phyloP scores from a whole-genome alignment of 495 filamentous ascomycete genomes.

The Hypomontagnella submonticulosa region DNA sequence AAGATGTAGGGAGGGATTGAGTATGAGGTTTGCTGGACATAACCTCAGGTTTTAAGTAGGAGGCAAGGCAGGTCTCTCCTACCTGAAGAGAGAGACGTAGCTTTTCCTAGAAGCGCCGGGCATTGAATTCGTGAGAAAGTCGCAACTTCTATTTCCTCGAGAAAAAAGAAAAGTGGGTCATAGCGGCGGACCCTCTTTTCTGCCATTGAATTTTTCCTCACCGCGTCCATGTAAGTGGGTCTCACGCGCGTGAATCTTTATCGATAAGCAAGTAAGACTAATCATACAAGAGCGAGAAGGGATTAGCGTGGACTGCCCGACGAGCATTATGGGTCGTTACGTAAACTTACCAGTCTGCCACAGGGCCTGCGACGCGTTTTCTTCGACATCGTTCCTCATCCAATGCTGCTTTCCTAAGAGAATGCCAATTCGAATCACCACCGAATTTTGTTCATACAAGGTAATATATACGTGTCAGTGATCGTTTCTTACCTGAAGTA shows the following conservation, averaged over 20 bases:
- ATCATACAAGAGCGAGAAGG: too few relatives aligned
- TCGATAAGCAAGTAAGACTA: too few relatives aligned
- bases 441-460: too few relatives aligned
- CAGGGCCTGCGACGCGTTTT: too few relatives aligned
- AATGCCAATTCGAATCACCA: too few relatives aligned
- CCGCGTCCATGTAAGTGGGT: constrained; percentile 9
- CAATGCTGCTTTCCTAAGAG: too few relatives aligned
- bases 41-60: constrained; percentile 27
- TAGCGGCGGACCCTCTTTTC: constrained; percentile 18
- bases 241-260: neutral
- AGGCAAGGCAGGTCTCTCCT: neutral
- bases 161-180: constrained; percentile 43
- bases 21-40: constrained; percentile 36
- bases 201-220: constrained; percentile 31
- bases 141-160: constrained; percentile 3
- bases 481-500: too few relatives aligned
- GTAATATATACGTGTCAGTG: too few relatives aligned
- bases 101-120: neutral
- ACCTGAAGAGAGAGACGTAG: constrained; percentile 10
- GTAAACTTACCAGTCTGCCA: too few relatives aligned
- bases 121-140: neutral
- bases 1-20: constrained; percentile 21
- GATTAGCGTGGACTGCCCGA: too few relatives aligned
- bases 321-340: too few relatives aligned
- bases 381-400: too few relatives aligned